Percentiles rank a stretch among this genome's conserved stretches.
phyloP scores from a whole-genome alignment of 495 filamentous ascomycete species.

The Oleoguttula mirabilis region DNA sequence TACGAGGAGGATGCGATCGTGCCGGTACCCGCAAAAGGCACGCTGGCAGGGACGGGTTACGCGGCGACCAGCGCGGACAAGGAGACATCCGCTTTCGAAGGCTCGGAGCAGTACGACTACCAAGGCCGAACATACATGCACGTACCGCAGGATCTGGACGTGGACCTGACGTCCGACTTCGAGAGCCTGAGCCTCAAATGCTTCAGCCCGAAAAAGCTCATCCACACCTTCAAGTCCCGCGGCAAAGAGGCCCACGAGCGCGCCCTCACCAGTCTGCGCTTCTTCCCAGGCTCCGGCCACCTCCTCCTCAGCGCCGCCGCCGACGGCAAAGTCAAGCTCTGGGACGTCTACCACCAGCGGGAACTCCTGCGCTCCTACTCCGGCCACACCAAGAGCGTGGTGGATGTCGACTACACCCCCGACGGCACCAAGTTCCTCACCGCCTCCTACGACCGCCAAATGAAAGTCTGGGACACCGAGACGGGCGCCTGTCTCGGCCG shows the following conservation, averaged over 20 bases:
- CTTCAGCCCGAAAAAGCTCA: conserved; percentile 82
- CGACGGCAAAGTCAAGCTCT: conserved; percentile 85
- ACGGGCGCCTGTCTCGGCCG: conserved; percentile 75
- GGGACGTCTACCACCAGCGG: conserved; percentile 80
- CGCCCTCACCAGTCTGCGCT: conserved; percentile 71
- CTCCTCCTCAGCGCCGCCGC: conserved; percentile 74
- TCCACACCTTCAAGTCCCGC: conserved; percentile 67
- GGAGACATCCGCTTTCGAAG: conserved; percentile 84
- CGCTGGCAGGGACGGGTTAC: conserved; percentile 50
- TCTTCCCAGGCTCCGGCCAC: conserved; percentile 80
- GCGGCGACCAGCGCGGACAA: conserved; percentile 36
- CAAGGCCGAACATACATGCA: conserved; percentile 90
- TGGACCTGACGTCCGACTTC: conserved; percentile 70
- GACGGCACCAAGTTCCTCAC: conserved; percentile 79
- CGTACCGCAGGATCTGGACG: conserved; percentile 86
- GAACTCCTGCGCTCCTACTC: conserved; percentile 81
- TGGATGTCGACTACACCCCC: conserved; percentile 77
- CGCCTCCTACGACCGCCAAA: conserved; percentile 83
- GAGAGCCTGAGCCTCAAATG: conserved; percentile 58
- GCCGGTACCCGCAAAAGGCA: conserved; percentile 37
- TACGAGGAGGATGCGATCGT: conserved; percentile 55
- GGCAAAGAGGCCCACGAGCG: conserved; percentile 48
- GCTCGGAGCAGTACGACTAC: conserved; percentile 73
- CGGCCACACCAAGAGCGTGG: conserved; percentile 81
- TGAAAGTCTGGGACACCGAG: conserved; percentile 97